Percentiles rank a stretch among this genome's conserved stretches.
Evolutionary conservation across 2,329 filamentous ascomycete genomes (phyloP).

Genomic region (Laburnicola sp.): DNA sequence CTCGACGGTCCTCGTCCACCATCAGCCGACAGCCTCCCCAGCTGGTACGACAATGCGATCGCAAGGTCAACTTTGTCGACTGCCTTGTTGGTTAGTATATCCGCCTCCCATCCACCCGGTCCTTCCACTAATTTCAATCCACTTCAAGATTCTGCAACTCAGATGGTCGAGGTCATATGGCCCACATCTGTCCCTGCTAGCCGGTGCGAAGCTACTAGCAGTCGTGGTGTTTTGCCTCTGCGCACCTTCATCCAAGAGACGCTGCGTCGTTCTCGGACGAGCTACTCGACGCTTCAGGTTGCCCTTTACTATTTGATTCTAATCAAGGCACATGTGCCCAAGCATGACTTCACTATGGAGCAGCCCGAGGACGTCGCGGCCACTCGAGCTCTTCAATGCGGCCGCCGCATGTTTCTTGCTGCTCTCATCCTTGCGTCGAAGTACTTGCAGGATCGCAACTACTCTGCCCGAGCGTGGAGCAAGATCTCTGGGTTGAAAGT

Average conservation of each 20-base stretch:
- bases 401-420: conserved; percentile 94
- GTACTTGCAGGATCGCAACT: conserved; percentile 97
- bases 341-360: conserved; percentile 82
- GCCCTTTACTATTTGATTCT: conserved; percentile 94
- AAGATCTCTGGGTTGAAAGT: conserved; percentile 97
- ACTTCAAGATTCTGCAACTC: conserved; percentile 84
- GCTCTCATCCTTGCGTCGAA: conserved; percentile 96
- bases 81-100: conserved; percentile 88
- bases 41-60: conserved; percentile 83
- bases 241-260: conserved; percentile 98
- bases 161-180: conserved; percentile 98
- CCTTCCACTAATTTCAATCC: conserved; percentile 29
- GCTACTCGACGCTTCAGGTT: conserved; percentile 96
- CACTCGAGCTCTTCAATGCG: conserved; percentile 85
- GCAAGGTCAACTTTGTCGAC: conserved; percentile 94
- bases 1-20: conserved; percentile 60
- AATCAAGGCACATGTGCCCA: conserved; percentile 86
- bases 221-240: conserved; percentile 80
- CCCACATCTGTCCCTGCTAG: conserved; percentile 81
- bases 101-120: conserved; percentile 40
- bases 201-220: conserved; percentile 66
- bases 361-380: conserved; percentile 73
- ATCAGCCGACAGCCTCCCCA: conserved; percentile 68
- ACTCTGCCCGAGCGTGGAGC: conserved; percentile 96
- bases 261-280: conserved; percentile 88